Base-by-base conservation (phyloP, 768 basidiomycete species). In the Boletus eberwhitei region DNA sequence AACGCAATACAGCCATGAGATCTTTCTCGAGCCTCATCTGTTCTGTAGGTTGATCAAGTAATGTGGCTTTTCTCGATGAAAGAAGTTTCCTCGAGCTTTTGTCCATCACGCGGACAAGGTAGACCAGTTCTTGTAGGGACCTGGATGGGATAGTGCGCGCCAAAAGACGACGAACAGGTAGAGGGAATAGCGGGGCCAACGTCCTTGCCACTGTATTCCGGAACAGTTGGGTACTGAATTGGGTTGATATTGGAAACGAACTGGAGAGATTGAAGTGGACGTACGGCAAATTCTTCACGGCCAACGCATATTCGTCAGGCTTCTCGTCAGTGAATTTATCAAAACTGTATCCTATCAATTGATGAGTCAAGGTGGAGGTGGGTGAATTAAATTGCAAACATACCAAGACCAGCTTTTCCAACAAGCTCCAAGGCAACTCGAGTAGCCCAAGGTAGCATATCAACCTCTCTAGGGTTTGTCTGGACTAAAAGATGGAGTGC, bases 381-480 rank as follows among this genome's bases (percentile, higher is more conserved):
- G 24, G n/a, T n/a, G n/a, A 19, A 31, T 31, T 12, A n/a, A 31
- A 1, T 13, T 19, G 13, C 5, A 32, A 50, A 14, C 16, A 22
- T 24, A 50, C 49, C 49, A 32, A 51, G 50, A n/a, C 50, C 50
- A 42, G 5, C 50, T 51, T 51, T 40, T 17, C 50, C 50, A 13
- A 51, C 22, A n/a, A 51, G 39, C 14, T 51, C 50, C 40, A 51
- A 51, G 11, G 50, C 21, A 17, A n/a, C 41, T 9, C 50, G 40
- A 42, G 50, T 40, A 19, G 50, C n/a, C 50, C 50, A 51, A 24
- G 50, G 50, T n/a, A 51, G 50, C 17, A 51, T 35, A 35, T 51
- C 50, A 7, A 51, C 26, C 6, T 51, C 50, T 3, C 5, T 31
- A 26, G 39, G 40, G 35, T 51, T 14, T 2, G 39, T 24, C 5